A percentile compares a stretch with the other conserved stretches of the same genome.
Evolutionary conservation across 2,329 filamentous ascomycete genomes (phyloP).

Genomic region (Trichocomaceae sp.): DNA sequence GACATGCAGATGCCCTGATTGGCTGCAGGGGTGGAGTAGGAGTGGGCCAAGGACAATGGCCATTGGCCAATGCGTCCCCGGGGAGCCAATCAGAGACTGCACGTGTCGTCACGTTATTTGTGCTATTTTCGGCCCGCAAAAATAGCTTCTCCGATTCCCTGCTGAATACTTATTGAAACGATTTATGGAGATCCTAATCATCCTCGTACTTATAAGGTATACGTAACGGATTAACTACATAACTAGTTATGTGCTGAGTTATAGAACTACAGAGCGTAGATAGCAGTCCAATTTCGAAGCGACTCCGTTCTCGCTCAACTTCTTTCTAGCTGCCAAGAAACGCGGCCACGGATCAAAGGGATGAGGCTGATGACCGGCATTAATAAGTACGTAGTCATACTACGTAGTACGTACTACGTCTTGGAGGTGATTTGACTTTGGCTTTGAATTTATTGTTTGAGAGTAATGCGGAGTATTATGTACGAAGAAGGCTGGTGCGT

Average conservation of each 20-base stretch:
- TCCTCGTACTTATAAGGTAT: too few relatives aligned
- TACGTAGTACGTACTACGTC: too few relatives aligned
- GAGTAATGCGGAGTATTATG: not conserved
- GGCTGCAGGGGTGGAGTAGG: not conserved
- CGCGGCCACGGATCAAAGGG: not conserved
- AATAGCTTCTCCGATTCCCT: not conserved
- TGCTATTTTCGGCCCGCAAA: not conserved
- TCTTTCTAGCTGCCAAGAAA: not conserved
- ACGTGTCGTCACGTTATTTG: not conserved
- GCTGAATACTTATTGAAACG: too few relatives aligned
- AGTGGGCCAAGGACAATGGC: not conserved
- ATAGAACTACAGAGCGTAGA: too few relatives aligned
- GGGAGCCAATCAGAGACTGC: not conserved
- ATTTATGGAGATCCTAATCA: too few relatives aligned
- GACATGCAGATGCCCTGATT: not conserved
- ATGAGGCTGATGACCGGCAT: not conserved
- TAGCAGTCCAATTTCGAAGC: too few relatives aligned
- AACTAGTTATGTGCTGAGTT: too few relatives aligned
- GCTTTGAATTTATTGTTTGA: not conserved
- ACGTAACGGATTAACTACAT: too few relatives aligned
- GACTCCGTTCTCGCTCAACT: too few relatives aligned
- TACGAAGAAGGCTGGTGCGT: not conserved
- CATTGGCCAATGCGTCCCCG: not conserved
- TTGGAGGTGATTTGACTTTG: not conserved
- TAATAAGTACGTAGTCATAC: too few relatives aligned